Evolutionary conservation across 2,329 filamentous ascomycete species (phyloP).

Genomic region (Fusarium brachygibbosum): DNA sequence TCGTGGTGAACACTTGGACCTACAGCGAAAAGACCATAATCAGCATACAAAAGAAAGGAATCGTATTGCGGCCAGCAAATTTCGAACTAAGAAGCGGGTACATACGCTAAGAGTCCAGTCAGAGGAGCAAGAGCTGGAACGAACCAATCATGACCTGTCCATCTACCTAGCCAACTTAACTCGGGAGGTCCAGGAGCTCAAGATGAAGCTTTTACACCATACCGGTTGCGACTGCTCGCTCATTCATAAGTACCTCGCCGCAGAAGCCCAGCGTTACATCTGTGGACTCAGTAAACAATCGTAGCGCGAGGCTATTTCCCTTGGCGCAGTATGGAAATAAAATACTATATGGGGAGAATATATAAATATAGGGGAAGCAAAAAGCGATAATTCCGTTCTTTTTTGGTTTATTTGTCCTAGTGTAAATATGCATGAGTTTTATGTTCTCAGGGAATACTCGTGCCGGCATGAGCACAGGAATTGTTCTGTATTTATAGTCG

Average conservation of each 20-base stretch:
- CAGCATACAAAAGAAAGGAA: background rate
- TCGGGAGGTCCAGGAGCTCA: conserved; percentile 35
- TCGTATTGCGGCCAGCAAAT: conserved; percentile 37
- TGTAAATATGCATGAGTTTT: background rate
- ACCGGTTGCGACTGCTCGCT: too few species aligned
- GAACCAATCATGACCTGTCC: conserved; percentile 25
- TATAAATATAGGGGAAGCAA: background rate
- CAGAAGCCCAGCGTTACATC: conserved; percentile 24
- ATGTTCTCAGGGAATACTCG: too few species aligned
- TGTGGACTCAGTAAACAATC: conserved; percentile 5
- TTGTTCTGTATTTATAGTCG: too few species aligned
- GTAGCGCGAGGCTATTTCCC: conserved; percentile 1
- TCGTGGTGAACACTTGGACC: background rate
- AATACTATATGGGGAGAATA: background rate
- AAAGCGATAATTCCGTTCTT: background rate
- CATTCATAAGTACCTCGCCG: conserved; percentile 38
- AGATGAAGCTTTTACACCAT: conserved; percentile 42
- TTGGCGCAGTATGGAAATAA: background rate
- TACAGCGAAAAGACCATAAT: background rate
- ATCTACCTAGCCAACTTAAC: conserved; percentile 27
- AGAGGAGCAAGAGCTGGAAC: conserved; percentile 30
- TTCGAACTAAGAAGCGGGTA: conserved; percentile 38
- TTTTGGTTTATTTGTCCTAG: background rate
- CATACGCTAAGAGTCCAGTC: conserved; percentile 19
- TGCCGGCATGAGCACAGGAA: too few species aligned